These are phyloP conservation scores for Nemania sp. DNA, from an alignment of 2,329 filamentous ascomycete genomes.

Conservation along the genomic window DNA sequence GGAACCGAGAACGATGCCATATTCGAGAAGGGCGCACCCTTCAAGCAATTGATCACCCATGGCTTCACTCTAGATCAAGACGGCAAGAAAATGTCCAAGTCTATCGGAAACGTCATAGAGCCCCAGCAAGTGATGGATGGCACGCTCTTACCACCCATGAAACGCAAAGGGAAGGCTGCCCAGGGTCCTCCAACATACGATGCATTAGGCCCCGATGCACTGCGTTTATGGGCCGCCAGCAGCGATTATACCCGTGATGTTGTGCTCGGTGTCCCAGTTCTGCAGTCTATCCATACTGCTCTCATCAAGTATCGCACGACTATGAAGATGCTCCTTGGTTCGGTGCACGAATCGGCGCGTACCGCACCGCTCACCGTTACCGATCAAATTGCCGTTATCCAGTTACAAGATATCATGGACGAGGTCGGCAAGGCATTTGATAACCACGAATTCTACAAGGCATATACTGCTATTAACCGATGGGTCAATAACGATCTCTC, in stretches of 20 bases:
- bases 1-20: slow-evolving; percentile 47
- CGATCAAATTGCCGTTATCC: slow-evolving; percentile 77
- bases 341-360: slow-evolving; percentile 60
- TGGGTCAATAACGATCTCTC: slow-evolving; percentile 86
- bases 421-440: slow-evolving; percentile 68
- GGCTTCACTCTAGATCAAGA: slow-evolving; percentile 88
- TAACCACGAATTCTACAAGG: slow-evolving; percentile 82
- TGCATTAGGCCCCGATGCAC: slow-evolving; percentile 79
- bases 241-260: slow-evolving; percentile 92
- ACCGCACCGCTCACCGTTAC: slow-evolving; percentile 57
- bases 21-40: slow-evolving; percentile 61
- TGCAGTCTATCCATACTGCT: slow-evolving; percentile 74
- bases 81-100: slow-evolving; percentile 99
- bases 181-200: slow-evolving; percentile 56
- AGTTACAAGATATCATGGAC: slow-evolving; percentile 67
- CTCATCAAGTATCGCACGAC: slow-evolving; percentile 88
- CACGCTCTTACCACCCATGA: slow-evolving; percentile 70
- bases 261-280: slow-evolving; percentile 74
- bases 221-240: slow-evolving; percentile 88
- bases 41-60: slow-evolving; percentile 88
- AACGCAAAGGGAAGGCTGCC: slow-evolving; percentile 59
- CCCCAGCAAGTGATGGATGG: slow-evolving; percentile 86
- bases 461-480: slow-evolving; percentile 70
- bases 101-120: slow-evolving; percentile 82
- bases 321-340: slow-evolving; percentile 87